These are phyloP conservation scores for Castanopsis chinensis DNA, from an alignment of 306 rosid genomes.

Conservation along the genomic window DNA sequence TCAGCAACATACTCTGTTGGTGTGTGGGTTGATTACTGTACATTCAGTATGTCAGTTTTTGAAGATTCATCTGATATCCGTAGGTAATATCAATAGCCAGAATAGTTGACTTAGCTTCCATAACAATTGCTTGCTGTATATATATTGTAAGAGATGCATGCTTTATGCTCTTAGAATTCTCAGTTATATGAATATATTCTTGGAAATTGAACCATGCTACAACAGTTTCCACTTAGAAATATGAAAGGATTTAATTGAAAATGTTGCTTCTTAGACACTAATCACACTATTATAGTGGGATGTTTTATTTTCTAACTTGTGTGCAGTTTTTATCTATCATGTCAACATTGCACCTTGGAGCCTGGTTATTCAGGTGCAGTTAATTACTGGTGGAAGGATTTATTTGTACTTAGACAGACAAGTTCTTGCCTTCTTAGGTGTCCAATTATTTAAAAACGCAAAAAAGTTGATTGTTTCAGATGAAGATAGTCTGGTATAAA, in stretches of 20 bases:
- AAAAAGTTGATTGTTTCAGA: neutral
- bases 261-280: neutral
- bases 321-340: neutral
- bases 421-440: neutral
- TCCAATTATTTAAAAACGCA: neutral
- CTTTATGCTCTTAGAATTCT: neutral
- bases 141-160: neutral
- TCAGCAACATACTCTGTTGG: constrained; percentile 67
- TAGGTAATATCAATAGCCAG: constrained; percentile 42
- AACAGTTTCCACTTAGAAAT: neutral
- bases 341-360: neutral
- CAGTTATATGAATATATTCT: constrained; percentile 1
- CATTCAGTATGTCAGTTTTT: constrained; percentile 64
- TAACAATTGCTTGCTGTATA: neutral
- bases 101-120: neutral
- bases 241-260: neutral
- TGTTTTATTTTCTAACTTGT: neutral
- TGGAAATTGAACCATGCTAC: neutral
- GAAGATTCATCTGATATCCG: constrained; percentile 77
- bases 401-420: neutral
- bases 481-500: neutral
- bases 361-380: neutral
- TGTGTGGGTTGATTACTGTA: constrained; percentile 80
- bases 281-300: neutral
- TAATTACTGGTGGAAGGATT: neutral